Conservation (phyloP, 495 filamentous ascomycete genomes). For the Aspergillus conjunctus region DNA sequence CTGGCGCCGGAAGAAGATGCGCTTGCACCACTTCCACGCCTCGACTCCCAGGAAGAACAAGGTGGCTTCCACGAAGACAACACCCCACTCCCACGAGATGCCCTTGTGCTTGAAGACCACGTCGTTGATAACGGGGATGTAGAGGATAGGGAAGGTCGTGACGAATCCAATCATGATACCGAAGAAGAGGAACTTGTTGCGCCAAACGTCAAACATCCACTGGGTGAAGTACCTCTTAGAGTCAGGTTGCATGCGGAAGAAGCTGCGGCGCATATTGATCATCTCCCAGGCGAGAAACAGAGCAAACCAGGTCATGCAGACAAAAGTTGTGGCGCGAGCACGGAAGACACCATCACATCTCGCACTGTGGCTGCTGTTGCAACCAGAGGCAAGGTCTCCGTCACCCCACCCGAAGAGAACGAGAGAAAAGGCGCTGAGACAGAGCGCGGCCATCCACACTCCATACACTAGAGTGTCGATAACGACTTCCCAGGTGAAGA, state of each 20-base stretch:
- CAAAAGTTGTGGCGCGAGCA: slow-evolving; percentile 71
- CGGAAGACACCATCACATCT: slow-evolving; percentile 69
- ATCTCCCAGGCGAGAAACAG: slow-evolving; percentile 77
- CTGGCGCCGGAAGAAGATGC: slow-evolving; percentile 50
- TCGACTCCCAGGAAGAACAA: slow-evolving; percentile 68
- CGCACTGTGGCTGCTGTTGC: slow-evolving; percentile 59
- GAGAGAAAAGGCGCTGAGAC: slow-evolving; percentile 63
- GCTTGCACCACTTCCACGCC: slow-evolving; percentile 68
- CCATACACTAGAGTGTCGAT: slow-evolving; percentile 71
- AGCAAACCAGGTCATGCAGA: slow-evolving; percentile 73
- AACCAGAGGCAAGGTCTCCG: slow-evolving; percentile 61
- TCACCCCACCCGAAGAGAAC: slow-evolving; percentile 69
- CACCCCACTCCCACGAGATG: slow-evolving; percentile 73
- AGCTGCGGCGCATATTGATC: slow-evolving; percentile 65
- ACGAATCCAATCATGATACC: slow-evolving; percentile 68
- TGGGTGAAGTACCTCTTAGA: slow-evolving; percentile 54
- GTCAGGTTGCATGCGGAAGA: slow-evolving; percentile 67
- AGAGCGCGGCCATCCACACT: slow-evolving; percentile 68
- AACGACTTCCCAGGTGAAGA: slow-evolving; percentile 70
- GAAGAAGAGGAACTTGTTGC: slow-evolving; percentile 73
- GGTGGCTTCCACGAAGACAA: slow-evolving; percentile 59
- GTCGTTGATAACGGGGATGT: slow-evolving; percentile 70
- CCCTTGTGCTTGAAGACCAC: slow-evolving; percentile 70
- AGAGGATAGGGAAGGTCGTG: slow-evolving; percentile 70
- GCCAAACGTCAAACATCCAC: slow-evolving; percentile 66